A percentile compares a stretch with the other conserved stretches of the same genome.
Evolutionary conservation across 2,329 filamentous ascomycete species (phyloP).

Genomic region (Amesomyces nigricolor): DNA sequence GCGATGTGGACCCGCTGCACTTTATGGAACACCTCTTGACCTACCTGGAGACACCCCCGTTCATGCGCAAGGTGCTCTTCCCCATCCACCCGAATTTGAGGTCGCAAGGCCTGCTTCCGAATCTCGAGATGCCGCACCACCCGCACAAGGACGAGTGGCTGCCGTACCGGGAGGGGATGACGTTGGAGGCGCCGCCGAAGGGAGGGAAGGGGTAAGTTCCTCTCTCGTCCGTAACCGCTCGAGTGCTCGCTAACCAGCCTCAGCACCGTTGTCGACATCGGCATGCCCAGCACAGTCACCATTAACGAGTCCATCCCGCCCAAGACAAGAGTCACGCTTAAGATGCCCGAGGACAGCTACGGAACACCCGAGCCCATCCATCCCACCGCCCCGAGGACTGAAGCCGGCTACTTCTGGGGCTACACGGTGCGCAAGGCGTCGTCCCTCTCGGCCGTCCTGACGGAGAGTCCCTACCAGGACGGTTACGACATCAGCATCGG

Average conservation of each 20-base stretch:
- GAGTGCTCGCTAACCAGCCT: slow-evolving; percentile 16
- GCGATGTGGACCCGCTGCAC: slow-evolving; percentile 68
- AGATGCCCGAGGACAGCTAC: slow-evolving; percentile 47
- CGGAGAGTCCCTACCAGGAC: slow-evolving; percentile 65
- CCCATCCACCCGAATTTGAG: slow-evolving; percentile 72
- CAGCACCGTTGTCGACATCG: slow-evolving; percentile 54
- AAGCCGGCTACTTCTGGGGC: slow-evolving; percentile 83
- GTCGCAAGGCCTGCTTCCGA: slow-evolving; percentile 66
- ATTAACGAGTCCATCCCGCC: slow-evolving; percentile 59
- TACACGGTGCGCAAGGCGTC: slow-evolving; percentile 63
- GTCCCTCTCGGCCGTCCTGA: slow-evolving; percentile 68
- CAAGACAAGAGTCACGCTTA: slow-evolving; percentile 68
- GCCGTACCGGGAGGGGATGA: slow-evolving; percentile 72
- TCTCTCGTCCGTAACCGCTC: background rate
- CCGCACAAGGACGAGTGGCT: slow-evolving; percentile 71
- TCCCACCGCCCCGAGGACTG: slow-evolving; percentile 63
- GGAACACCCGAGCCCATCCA: slow-evolving; percentile 55
- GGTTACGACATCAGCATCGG: slow-evolving; percentile 82
- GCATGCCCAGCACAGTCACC: slow-evolving; percentile 49
- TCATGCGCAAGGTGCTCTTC: slow-evolving; percentile 71
- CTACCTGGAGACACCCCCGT: slow-evolving; percentile 79
- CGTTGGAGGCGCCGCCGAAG: slow-evolving; percentile 42
- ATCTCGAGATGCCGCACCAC: slow-evolving; percentile 81
- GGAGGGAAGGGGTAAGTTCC: slow-evolving; percentile 34
- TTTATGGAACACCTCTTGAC: slow-evolving; percentile 74